phyloP scores from a whole-genome alignment of 1,139 yeast species.

The Hyphopichia wangnamkhiaoensis region DNA sequence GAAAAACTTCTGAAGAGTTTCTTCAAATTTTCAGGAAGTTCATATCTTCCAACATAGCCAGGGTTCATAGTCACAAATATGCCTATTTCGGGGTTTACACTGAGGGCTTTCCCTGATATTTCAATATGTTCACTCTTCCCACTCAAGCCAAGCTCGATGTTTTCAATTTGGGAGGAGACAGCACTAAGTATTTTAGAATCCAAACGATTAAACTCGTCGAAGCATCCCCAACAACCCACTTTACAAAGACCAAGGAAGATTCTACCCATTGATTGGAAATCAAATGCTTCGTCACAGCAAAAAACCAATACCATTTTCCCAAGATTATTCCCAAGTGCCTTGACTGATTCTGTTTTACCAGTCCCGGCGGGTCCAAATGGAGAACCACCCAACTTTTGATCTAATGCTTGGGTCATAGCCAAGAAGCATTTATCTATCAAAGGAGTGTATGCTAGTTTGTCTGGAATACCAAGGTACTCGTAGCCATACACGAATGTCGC shows the following conservation, averaged over 20 bases:
- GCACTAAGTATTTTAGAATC: slow-evolving; percentile 76
- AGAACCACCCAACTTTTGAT: slow-evolving; percentile 81
- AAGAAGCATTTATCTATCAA: slow-evolving; percentile 64
- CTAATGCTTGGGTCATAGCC: slow-evolving; percentile 73
- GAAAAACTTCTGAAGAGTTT: slow-evolving; percentile 76
- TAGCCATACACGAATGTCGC: slow-evolving; percentile 66
- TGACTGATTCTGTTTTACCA: slow-evolving; percentile 91
- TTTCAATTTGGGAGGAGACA: slow-evolving; percentile 78
- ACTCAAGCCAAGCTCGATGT: slow-evolving; percentile 58
- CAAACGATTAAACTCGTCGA: slow-evolving; percentile 91
- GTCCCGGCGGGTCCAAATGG: slow-evolving; percentile 98
- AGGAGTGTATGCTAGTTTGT: slow-evolving; percentile 77
- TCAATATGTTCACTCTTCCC: slow-evolving; percentile 30
- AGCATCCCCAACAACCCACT: slow-evolving; percentile 94
- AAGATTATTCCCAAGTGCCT: slow-evolving; percentile 76
- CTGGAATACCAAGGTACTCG: slow-evolving; percentile 80
- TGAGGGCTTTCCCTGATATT: slow-evolving; percentile 47
- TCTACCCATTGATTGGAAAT: slow-evolving; percentile 77
- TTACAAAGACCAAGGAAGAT: slow-evolving; percentile 80
- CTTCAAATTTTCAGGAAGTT: slow-evolving; percentile 83
- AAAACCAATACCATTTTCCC: slow-evolving; percentile 86
- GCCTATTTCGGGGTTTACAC: slow-evolving; percentile 59
- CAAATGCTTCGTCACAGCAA: slow-evolving; percentile 89
- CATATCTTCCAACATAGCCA: slow-evolving; percentile 78
- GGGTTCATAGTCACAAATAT: slow-evolving; percentile 93